A percentile compares a stretch with the other conserved stretches of the same genome.
These are phyloP conservation scores for Magnaporthales sp. DNA, from an alignment of 2,329 filamentous ascomycete species.

Conservation along the genomic window DNA sequence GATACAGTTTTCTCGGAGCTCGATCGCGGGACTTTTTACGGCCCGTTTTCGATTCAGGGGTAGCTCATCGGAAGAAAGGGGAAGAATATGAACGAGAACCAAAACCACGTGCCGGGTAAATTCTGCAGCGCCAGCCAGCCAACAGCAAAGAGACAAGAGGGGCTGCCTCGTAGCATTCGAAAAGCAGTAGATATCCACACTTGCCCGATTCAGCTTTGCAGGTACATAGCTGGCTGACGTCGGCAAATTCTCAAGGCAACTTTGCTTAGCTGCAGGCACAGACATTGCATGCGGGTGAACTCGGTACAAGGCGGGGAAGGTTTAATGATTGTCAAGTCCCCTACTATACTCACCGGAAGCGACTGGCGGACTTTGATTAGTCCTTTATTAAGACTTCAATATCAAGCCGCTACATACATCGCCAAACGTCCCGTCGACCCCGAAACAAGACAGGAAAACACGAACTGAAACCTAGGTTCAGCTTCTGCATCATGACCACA, in stretches of 20 bases:
- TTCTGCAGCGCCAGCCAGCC: not conserved
- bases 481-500: not conserved
- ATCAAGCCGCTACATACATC: not conserved
- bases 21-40: not conserved
- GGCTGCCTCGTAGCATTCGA: not conserved
- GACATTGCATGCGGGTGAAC: not conserved
- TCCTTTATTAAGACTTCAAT: slow-evolving; percentile 6
- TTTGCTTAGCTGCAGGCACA: not conserved
- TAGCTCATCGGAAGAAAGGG: slow-evolving; percentile 5
- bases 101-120: slow-evolving; percentile 8
- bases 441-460: not conserved
- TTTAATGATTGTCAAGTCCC: not conserved
- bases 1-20: not conserved
- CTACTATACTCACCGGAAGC: slow-evolving; percentile 4
- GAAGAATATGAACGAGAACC: not conserved
- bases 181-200: not conserved
- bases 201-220: not conserved
- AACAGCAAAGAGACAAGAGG: not conserved
- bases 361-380: slow-evolving; percentile 6
- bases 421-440: not conserved
- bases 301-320: not conserved
- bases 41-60: not conserved
- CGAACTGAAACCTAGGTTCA: not conserved
- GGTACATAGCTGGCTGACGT: not conserved
- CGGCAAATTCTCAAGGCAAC: not conserved